Base-by-base conservation (phyloP, 2,329 filamentous ascomycete species). In the Penicillium nordicum region DNA sequence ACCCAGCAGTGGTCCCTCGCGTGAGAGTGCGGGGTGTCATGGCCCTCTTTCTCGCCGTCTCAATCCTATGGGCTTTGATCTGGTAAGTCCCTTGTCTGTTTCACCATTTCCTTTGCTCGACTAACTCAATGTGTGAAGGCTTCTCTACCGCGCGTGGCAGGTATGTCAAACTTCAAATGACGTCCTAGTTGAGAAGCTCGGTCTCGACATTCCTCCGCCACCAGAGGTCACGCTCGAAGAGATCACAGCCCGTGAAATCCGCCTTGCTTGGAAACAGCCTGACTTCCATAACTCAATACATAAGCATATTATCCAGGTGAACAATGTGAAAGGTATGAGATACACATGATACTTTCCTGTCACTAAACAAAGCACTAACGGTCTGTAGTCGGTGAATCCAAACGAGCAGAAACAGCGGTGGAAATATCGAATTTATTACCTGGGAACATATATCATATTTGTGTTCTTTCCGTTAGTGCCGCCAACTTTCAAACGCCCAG, bases 401-500 rank as follows among this genome's bases (percentile, higher is more conserved):
- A 85, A 61, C 85, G 86, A 65, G 83, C 85, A 63, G 91, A 96
- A 72, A 91, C 88, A 0, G 89, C 91, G n/a, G 92, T 97, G 51
- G 92, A 90, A 44, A 92, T 99, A 53, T 92, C 89, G 32, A 91
- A 92, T 38, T 80, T 99, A 8, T 87, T 88, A 66, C 92, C 94
- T 0, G 87, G 88, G 62, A 89, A 90, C 67, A 95, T 92, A 68
- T 97, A 97, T 76, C 95, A 96, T 63, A 87, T 99, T 29, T 88
- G 93, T 58, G 90, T 97, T 52, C 89, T 97, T 64, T 91, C 93
- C 38, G 88, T 97, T 52, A 96, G 93, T 47, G 85, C 88, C 30
- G 91, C 92, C 64, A 95, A 94, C 73, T 97, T 97, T 67, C 91
- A 96, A 69, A 91, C 92, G 0, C 89, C 90, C 37, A 97, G 94